Conservation (phyloP, 73 alveolate species). For the Breviolum minutum region DNA sequence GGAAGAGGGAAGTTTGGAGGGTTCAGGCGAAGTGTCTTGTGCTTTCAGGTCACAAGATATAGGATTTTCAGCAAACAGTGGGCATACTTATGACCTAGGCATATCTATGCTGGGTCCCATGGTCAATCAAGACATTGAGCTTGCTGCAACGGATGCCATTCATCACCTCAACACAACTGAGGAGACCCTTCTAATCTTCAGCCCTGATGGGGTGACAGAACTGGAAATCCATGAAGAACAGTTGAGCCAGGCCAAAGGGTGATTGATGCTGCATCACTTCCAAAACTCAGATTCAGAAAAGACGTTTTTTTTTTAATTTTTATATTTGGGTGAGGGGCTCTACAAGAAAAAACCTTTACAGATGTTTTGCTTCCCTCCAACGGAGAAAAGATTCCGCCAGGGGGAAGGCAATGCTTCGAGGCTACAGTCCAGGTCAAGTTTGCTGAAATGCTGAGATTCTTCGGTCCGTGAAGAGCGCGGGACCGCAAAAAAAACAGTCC, state of each 20-base stretch:
- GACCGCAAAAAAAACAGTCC: background rate
- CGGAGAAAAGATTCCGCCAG: background rate
- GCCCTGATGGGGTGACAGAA: constrained; percentile 65
- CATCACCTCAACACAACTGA: background rate
- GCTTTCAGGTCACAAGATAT: background rate
- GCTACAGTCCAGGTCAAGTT: background rate
- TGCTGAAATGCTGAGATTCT: background rate
- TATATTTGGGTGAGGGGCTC: no score
- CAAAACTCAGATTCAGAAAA: no score
- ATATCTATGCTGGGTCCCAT: background rate
- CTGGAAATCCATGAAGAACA: constrained; percentile 48
- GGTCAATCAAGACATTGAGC: background rate
- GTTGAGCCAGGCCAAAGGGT: background rate
- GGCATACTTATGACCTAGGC: background rate
- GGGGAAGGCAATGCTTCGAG: background rate
- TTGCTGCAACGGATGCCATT: background rate
- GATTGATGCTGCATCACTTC: background rate
- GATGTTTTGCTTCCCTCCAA: background rate
- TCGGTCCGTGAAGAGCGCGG: constrained; percentile 52
- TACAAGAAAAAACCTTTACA: no score
- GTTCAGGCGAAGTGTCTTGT: background rate
- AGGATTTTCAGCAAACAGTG: background rate
- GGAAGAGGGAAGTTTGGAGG: no score
- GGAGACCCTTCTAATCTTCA: constrained; percentile 77
- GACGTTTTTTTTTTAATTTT: no score